A percentile compares a stretch with the other conserved stretches of the same genome.
These are phyloP conservation scores for Penicillium polonicum DNA, from an alignment of 2,329 filamentous ascomycete genomes.

Conservation along the genomic window DNA sequence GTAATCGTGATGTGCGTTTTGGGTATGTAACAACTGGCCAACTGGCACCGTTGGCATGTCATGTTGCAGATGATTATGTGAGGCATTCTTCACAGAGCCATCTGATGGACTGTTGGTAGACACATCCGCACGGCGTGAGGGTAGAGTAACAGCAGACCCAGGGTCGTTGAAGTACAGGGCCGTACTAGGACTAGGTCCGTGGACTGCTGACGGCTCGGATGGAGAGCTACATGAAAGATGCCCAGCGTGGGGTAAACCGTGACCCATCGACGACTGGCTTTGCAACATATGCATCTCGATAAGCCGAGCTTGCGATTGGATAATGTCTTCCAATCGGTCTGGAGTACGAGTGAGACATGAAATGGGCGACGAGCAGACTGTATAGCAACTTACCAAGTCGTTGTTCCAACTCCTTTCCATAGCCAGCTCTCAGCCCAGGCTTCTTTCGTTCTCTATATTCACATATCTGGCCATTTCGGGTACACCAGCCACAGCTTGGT, in stretches of 20 bases:
- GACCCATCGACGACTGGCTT: constrained; percentile 30
- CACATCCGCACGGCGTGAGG: constrained; percentile 47
- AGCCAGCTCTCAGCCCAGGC: constrained; percentile 63
- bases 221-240: constrained; percentile 46
- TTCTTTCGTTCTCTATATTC: constrained; percentile 71
- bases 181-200: constrained; percentile 57
- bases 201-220: constrained; percentile 52
- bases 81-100: constrained; percentile 29
- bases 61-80: constrained; percentile 25
- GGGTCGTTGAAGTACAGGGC: constrained; percentile 63
- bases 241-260: constrained; percentile 29
- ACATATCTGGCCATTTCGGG: constrained; percentile 64
- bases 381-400: constrained; percentile 50
- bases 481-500: constrained; percentile 68
- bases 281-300: constrained; percentile 57
- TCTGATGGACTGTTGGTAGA: constrained; percentile 42
- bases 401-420: constrained; percentile 71
- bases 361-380: neutral
- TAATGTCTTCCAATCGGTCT: constrained; percentile 66
- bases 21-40: constrained; percentile 23
- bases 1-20: constrained; percentile 37
- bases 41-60: constrained; percentile 21
- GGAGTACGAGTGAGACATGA: constrained; percentile 2
- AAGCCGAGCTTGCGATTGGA: constrained; percentile 65
- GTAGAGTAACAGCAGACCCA: constrained; percentile 47